These are phyloP conservation scores for Phytophthora gonapodyides DNA, from an alignment of 352 stramenopile species.

Conservation along the genomic window DNA sequence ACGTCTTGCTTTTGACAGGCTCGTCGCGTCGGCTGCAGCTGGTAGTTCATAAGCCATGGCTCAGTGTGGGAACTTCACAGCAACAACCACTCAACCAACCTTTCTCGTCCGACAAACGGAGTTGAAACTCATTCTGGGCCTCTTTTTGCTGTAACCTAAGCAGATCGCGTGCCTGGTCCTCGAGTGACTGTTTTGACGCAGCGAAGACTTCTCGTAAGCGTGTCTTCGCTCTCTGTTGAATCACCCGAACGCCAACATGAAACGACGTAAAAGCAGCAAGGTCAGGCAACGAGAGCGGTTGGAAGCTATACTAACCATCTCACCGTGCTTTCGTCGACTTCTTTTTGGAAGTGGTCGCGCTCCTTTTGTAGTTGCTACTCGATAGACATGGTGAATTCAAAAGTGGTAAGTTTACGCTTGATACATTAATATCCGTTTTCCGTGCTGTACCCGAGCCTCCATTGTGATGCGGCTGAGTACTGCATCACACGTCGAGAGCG, in stretches of 20 bases:
- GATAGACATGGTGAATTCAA: background rate
- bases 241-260: background rate
- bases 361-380: constrained; percentile 45
- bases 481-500: constrained; percentile 31
- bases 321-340: constrained; percentile 62
- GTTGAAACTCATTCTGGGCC: constrained; percentile 29
- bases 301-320: background rate
- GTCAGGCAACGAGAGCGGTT: background rate
- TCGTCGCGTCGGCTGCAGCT: constrained; percentile 31
- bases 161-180: constrained; percentile 52
- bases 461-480: constrained; percentile 27
- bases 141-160: constrained; percentile 42
- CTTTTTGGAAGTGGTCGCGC: constrained; percentile 39
- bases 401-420: constrained; percentile 1
- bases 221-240: constrained; percentile 46
- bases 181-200: constrained; percentile 47
- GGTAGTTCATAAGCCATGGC: background rate
- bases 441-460: constrained; percentile 28
- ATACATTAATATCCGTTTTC: background rate
- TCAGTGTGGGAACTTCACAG: no score
- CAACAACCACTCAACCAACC: constrained; percentile 15
- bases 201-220: constrained; percentile 62
- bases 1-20: constrained; percentile 30
- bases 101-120: constrained; percentile 39
- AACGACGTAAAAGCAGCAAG: background rate